These are phyloP conservation scores for Acacia confusa DNA, from an alignment of 306 rosid genomes.

Conservation along the genomic window DNA sequence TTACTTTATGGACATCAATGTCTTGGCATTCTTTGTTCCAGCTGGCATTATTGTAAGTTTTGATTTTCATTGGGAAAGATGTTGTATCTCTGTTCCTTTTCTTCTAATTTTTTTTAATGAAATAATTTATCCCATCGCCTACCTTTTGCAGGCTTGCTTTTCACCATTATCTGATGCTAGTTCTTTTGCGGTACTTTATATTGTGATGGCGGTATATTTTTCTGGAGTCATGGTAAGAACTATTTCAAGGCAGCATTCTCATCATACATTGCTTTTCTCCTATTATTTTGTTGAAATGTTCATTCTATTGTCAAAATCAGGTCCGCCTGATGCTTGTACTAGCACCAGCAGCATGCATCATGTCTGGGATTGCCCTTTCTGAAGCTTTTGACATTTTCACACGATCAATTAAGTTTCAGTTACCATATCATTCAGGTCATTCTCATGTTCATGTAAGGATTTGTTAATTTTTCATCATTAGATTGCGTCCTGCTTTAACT, in stretches of 20 bases:
- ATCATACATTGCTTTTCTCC: slow-evolving; percentile 12
- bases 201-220: slow-evolving; percentile 84
- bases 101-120: slow-evolving; percentile 8
- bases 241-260: slow-evolving; percentile 20
- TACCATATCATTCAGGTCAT: slow-evolving; percentile 47
- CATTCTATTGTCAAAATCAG: slow-evolving; percentile 48
- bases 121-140: slow-evolving; percentile 29
- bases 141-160: slow-evolving; percentile 81
- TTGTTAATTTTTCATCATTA: background rate
- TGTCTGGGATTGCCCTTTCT: slow-evolving; percentile 98
- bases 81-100: slow-evolving; percentile 1
- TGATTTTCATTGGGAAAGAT: background rate
- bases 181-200: slow-evolving; percentile 86
- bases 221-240: slow-evolving; percentile 97
- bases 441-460: slow-evolving; percentile 54
- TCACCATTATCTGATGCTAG: slow-evolving; percentile 92
- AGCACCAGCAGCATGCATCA: slow-evolving; percentile 98
- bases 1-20: slow-evolving; percentile 98
- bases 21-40: slow-evolving; percentile 95
- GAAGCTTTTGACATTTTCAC: slow-evolving; percentile 95
- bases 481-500: slow-evolving; percentile 4
- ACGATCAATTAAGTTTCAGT: slow-evolving; percentile 87
- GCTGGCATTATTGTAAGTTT: slow-evolving; percentile 89
- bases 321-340: slow-evolving; percentile 97
- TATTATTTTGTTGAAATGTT: slow-evolving; percentile 20